These are phyloP conservation scores for Globisporangium lucens DNA, from an alignment of 352 stramenopile genomes.

Conservation along the genomic window DNA sequence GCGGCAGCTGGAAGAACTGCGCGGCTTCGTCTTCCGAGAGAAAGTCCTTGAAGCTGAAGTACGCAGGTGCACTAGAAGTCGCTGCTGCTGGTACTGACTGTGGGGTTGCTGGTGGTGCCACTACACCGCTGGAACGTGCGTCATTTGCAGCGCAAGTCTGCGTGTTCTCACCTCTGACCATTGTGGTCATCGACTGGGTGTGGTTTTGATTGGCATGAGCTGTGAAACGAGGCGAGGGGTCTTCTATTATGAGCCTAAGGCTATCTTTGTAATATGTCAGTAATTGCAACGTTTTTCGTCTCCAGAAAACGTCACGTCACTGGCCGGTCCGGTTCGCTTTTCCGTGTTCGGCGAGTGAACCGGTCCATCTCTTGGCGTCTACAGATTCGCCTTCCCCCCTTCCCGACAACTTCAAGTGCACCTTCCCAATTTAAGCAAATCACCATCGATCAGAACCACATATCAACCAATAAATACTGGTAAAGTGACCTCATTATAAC, in stretches of 20 bases:
- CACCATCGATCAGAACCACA: neutral
- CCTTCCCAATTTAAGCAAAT: neutral
- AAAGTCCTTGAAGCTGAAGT: constrained; percentile 72
- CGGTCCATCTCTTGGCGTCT: neutral
- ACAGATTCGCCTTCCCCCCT: neutral
- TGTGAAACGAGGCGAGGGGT: neutral
- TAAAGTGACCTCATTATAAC: neutral
- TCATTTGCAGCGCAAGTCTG: neutral
- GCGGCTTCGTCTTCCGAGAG: constrained; percentile 38
- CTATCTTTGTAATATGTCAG: neutral
- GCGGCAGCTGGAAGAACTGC: constrained; percentile 51
- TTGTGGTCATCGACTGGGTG: neutral
- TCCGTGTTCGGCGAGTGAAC: neutral
- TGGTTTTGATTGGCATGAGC: neutral
- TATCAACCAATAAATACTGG: neutral
- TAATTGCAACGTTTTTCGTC: constrained; percentile 1
- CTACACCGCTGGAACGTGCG: neutral
- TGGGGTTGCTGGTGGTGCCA: neutral
- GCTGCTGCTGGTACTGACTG: neutral
- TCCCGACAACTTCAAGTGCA: neutral
- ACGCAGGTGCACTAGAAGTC: constrained; percentile 6
- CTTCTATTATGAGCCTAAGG: neutral
- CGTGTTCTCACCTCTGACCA: neutral
- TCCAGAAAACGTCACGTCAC: constrained; percentile 10
- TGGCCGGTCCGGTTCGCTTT: constrained; percentile 3